Evolutionary conservation across 306 rosid species (phyloP).

Genomic region (Sicyos baderoa): DNA sequence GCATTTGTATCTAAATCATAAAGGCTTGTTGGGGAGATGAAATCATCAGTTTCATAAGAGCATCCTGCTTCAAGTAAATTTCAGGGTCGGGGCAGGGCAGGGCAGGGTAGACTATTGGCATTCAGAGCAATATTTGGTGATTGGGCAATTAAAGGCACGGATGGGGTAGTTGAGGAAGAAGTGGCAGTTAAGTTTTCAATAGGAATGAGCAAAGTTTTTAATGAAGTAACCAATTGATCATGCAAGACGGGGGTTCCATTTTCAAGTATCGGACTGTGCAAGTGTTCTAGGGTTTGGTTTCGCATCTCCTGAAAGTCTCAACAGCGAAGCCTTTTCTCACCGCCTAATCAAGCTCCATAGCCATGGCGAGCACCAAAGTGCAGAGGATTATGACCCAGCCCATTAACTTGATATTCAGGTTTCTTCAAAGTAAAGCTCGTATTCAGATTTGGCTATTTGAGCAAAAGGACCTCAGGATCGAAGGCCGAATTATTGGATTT

Average conservation of each 20-base stretch:
- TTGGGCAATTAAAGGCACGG: no score
- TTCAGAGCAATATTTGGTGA: no score
- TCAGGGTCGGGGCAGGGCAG: no score
- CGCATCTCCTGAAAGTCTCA: not conserved
- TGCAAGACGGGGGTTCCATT: not conserved
- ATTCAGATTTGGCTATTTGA: conserved; percentile 82
- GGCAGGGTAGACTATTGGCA: no score
- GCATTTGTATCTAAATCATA: no score
- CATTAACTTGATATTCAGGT: conserved; percentile 82
- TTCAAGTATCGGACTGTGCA: not conserved
- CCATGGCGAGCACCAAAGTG: conserved; percentile 92
- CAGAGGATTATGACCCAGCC: conserved; percentile 97
- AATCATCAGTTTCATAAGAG: no score
- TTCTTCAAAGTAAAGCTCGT: conserved; percentile 81
- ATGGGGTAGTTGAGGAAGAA: no score
- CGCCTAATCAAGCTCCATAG: not conserved
- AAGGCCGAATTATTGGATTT: conserved; percentile 75
- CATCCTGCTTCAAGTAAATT: no score
- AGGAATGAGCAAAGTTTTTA: no score
- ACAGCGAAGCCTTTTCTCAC: not conserved
- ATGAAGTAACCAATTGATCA: no score
- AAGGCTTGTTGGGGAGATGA: no score
- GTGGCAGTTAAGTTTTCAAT: no score
- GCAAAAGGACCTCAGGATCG: conserved; percentile 75
- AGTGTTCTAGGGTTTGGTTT: conserved; percentile 5